Evolutionary conservation across 768 basidiomycete species (phyloP).

Genomic region (Trametopsis cervina): DNA sequence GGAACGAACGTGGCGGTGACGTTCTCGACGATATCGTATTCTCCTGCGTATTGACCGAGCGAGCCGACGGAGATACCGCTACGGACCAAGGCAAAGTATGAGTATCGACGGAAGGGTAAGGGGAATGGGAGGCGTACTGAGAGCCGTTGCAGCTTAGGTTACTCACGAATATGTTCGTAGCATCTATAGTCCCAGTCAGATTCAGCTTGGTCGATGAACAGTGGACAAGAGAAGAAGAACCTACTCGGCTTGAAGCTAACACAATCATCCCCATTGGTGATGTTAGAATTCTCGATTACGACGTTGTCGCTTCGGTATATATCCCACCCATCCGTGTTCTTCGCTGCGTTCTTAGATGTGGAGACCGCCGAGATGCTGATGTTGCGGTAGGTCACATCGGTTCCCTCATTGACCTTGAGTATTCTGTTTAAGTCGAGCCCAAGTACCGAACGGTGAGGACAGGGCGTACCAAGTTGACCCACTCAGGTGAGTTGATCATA

Average conservation of each 20-base stretch:
- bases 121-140: slow-evolving; percentile 43
- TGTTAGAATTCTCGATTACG: slow-evolving; percentile 39
- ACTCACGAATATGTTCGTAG: slow-evolving; percentile 50
- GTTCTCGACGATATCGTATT: slow-evolving; percentile 56
- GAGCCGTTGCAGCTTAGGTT: slow-evolving; percentile 53
- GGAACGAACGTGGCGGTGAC: slow-evolving; percentile 39
- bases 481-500: slow-evolving; percentile 45
- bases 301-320: slow-evolving; percentile 50
- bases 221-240: slow-evolving; percentile 3
- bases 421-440: too few species aligned
- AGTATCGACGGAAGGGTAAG: background rate
- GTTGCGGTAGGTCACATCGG: slow-evolving; percentile 36
- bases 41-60: slow-evolving; percentile 25
- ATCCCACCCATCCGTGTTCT: slow-evolving; percentile 62
- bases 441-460: background rate
- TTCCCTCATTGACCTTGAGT: slow-evolving; percentile 31
- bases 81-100: background rate
- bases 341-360: slow-evolving; percentile 32
- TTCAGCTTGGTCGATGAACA: background rate
- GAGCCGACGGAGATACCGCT: background rate
- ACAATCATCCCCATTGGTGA: slow-evolving; percentile 52
- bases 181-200: slow-evolving; percentile 19
- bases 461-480: slow-evolving; percentile 39
- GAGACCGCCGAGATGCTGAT: slow-evolving; percentile 40
- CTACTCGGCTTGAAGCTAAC: slow-evolving; percentile 52